These are phyloP conservation scores for Evernia prunastri DNA, from an alignment of 495 filamentous ascomycete genomes.

Conservation along the genomic window DNA sequence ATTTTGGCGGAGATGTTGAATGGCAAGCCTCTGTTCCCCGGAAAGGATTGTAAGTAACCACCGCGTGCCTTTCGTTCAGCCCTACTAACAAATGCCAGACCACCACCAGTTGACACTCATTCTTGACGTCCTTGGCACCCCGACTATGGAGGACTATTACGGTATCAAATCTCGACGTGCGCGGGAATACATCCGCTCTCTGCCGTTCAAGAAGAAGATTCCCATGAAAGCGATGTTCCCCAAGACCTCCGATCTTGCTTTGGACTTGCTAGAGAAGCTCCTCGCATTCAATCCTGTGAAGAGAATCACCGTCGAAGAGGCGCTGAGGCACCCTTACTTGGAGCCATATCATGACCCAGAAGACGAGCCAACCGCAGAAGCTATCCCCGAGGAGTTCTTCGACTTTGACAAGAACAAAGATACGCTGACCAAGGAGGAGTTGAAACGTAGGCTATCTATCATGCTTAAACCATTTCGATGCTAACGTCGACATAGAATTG, in stretches of 20 bases:
- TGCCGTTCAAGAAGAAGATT: conserved; percentile 99
- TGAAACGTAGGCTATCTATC: conserved; percentile 61
- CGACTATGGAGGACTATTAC: conserved; percentile 99
- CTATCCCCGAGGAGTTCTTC: conserved; percentile 98
- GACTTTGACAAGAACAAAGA: conserved; percentile 99
- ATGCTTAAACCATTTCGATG: neutral
- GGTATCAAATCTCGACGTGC: conserved; percentile 98
- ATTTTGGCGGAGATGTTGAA: conserved; percentile 99
- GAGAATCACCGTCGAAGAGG: conserved; percentile 96
- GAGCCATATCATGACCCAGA: conserved; percentile 99
- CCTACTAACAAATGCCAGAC: conserved; percentile 47
- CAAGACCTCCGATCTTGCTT: conserved; percentile 86
- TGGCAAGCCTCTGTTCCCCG: conserved; percentile 96
- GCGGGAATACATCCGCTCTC: conserved; percentile 95
- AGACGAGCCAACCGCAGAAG: conserved; percentile 92
- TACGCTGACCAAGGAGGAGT: conserved; percentile 92
- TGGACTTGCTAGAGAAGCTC: conserved; percentile 91
- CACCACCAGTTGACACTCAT: conserved; percentile 98
- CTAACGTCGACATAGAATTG: conserved; percentile 49
- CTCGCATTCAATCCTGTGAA: conserved; percentile 98
- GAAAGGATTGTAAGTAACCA: conserved; percentile 86
- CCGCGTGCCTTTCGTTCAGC: neutral
- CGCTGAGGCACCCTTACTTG: conserved; percentile 93
- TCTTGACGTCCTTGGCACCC: conserved; percentile 94
- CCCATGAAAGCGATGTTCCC: conserved; percentile 97